A percentile compares a stretch with the other conserved stretches of the same genome.
Conservation (phyloP, 805 yeast species). For the Hanseniaspora lachancei region DNA sequence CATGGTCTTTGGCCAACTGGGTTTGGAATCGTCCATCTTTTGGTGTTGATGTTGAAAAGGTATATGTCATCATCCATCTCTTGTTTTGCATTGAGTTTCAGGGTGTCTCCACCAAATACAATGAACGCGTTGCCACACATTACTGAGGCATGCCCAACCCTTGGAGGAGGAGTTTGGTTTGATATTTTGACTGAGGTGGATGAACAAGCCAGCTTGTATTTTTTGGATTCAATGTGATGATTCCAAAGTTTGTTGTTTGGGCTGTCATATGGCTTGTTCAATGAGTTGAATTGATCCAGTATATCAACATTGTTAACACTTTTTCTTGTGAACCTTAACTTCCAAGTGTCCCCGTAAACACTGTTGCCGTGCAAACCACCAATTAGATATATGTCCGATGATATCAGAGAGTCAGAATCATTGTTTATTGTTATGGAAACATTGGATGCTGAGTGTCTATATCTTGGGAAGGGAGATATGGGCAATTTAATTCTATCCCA, state of each 20-base stretch:
- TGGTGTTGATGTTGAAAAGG: slow-evolving; percentile 65
- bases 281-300: neutral
- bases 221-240: neutral
- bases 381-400: slow-evolving; percentile 65
- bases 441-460: slow-evolving; percentile 71
- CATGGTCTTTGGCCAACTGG: slow-evolving; percentile 66
- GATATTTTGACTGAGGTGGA: slow-evolving; percentile 51
- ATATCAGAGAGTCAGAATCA: neutral
- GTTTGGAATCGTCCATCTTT: slow-evolving; percentile 67
- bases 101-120: slow-evolving; percentile 93
- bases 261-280: neutral
- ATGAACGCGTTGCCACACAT: slow-evolving; percentile 90
- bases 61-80: slow-evolving; percentile 82
- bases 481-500: slow-evolving; percentile 54
- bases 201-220: slow-evolving; percentile 26
- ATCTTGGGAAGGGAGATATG: slow-evolving; percentile 85
- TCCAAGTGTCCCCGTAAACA: slow-evolving; percentile 94
- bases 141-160: slow-evolving; percentile 90
- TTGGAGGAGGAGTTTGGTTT: slow-evolving; percentile 79
- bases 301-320: neutral
- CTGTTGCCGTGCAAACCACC: slow-evolving; percentile 90
- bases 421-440: slow-evolving; percentile 49
- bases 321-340: slow-evolving; percentile 33
- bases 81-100: slow-evolving; percentile 59
- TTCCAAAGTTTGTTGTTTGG: slow-evolving; percentile 26